Evolutionary conservation across 169 alveolate genomes (phyloP), one percentile per base, ranked within the genome.

Genomic region (Plasmodium vivax): DNA sequence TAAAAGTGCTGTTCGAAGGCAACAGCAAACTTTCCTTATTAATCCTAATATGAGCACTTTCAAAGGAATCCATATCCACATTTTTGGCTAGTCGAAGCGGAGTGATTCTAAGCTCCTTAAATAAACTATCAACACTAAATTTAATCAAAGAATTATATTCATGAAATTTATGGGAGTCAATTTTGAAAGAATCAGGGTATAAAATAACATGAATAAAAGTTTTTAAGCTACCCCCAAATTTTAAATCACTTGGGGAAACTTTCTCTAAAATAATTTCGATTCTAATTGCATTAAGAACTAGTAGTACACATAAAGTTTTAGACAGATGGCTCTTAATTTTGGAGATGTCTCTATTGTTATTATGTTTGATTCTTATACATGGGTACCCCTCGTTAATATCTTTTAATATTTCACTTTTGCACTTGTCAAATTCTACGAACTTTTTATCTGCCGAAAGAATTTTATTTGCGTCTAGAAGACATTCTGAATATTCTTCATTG

Each of bases 121-220:
- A 87, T 56, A 87, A 75, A 71, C 75, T 45, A 87, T 87, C 47
- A 2, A 87, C 93, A 87, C 93, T 75, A 43, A n/a, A n/a, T 43
- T 87, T 87, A 23, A 87, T 87, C 56, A 87, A 77, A 19, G 93
- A 87, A 71, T 87, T 87, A 87, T 87, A 87, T 23, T 87, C 93
- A 75, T 87, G 93, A 36, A 51, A 87, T 87, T 87, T 87, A 87
- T 87, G 93, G 9, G 85, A 51, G 38, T 87, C 93, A 36, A 87
- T 87, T 87, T 87, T 87, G 54, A 87, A 87, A 36, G 87, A 75
- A 77, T 87, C 93, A 27, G 93, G 93, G 81, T 87, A 87, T 87
- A 87, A 87, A 47, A 87, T 87, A 27, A 87, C 88, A 87, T 87
- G 93, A 75, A 87, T 62, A 56, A 87, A 87, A 3, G 93, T 87